phyloP scores from a whole-genome alignment of 495 filamentous ascomycete genomes.

The Cairneyella variabilis region DNA sequence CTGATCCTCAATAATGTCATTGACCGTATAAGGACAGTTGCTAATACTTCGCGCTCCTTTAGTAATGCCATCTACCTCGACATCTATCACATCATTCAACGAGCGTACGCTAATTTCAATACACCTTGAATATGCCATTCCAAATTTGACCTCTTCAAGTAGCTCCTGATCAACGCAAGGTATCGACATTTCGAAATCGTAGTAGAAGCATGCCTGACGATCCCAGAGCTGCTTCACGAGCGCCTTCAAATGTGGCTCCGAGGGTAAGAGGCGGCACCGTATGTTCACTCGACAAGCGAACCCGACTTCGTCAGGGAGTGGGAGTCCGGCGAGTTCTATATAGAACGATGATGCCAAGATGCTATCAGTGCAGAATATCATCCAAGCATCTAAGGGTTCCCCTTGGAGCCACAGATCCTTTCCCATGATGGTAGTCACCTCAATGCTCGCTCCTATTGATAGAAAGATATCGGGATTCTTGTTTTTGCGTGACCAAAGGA shows the following conservation, averaged over 20 bases:
- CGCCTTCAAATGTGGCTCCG: neutral
- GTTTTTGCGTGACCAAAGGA: constrained; percentile 7
- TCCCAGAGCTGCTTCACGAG: neutral
- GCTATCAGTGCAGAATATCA: constrained; percentile 6
- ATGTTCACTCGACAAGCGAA: constrained; percentile 10
- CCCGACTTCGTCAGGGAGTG: neutral
- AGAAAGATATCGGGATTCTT: constrained; percentile 1
- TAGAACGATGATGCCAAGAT: constrained; percentile 12
- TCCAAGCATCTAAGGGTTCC: neutral
- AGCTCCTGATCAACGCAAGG: neutral
- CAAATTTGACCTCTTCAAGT: neutral
- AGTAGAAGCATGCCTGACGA: neutral
- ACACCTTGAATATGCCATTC: neutral
- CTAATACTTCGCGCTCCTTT: constrained; percentile 10
- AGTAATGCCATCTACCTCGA: constrained; percentile 10
- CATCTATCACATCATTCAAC: constrained; percentile 3
- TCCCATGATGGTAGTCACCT: neutral
- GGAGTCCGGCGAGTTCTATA: neutral
- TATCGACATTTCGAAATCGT: neutral
- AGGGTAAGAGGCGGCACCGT: constrained; percentile 1
- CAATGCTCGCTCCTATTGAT: neutral
- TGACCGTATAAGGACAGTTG: constrained; percentile 15
- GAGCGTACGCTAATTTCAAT: too few species aligned
- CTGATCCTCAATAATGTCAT: constrained; percentile 13
- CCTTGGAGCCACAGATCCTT: neutral